phyloP scores from a whole-genome alignment of 345 rosid species.

The Eucalyptus curtisii region DNA sequence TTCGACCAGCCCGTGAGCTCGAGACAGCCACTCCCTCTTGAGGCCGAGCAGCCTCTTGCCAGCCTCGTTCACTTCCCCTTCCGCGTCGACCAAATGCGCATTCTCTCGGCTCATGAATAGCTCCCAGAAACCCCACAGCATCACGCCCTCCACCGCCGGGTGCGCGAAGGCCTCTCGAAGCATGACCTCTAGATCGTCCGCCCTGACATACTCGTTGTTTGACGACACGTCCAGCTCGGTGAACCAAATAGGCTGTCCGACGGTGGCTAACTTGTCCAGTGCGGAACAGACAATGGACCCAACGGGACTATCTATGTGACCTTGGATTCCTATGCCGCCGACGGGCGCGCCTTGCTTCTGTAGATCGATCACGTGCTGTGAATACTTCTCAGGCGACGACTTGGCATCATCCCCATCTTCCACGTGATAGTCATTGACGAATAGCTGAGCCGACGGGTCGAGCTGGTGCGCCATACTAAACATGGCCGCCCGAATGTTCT shows the following conservation, averaged over 20 bases:
- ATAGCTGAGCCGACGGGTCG: constrained; percentile 60
- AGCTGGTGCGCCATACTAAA: constrained; percentile 62
- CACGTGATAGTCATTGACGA: constrained; percentile 84
- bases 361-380: constrained; percentile 53
- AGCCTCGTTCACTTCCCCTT: constrained; percentile 81
- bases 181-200: constrained; percentile 94
- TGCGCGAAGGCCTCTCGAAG: constrained; percentile 88
- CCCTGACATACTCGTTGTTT: constrained; percentile 60
- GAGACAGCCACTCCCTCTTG: constrained; percentile 64
- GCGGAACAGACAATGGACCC: constrained; percentile 69
- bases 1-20: constrained; percentile 33
- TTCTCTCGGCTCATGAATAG: constrained; percentile 57
- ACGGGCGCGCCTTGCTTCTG: constrained; percentile 74
- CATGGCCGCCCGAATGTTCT: constrained; percentile 53
- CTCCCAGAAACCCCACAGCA: constrained; percentile 99
- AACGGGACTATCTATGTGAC: constrained; percentile 76
- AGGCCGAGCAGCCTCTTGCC: constrained; percentile 66
- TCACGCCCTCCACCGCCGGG: constrained; percentile 86
- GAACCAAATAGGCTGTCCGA: constrained; percentile 94
- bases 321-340: constrained; percentile 93
- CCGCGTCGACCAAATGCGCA: constrained; percentile 77
- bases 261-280: constrained; percentile 55
- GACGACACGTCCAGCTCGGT: constrained; percentile 92
- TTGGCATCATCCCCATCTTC: constrained; percentile 78
- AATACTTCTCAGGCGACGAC: constrained; percentile 70